These are phyloP conservation scores for Rostrohypoxylon terebratum DNA, from an alignment of 495 filamentous ascomycete genomes.

Conservation along the genomic window DNA sequence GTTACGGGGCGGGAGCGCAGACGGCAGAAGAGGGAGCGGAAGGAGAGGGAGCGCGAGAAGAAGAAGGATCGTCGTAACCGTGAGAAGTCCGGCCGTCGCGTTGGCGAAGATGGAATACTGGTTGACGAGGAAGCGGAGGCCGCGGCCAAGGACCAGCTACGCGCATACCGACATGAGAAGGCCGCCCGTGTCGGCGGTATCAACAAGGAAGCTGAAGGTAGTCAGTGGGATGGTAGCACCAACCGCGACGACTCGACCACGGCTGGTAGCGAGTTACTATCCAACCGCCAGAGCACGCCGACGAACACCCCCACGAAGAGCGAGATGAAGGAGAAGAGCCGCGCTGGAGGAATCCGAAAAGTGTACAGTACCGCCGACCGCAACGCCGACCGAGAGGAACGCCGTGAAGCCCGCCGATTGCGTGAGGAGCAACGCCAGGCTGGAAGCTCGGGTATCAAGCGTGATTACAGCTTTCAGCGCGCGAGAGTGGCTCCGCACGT, in stretches of 20 bases:
- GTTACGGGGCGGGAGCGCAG: constrained; percentile 59
- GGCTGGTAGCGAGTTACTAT: constrained; percentile 65
- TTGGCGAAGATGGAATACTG: constrained; percentile 57
- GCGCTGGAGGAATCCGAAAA: constrained; percentile 63
- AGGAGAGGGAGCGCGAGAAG: constrained; percentile 61
- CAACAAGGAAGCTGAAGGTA: constrained; percentile 80
- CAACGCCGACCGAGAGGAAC: constrained; percentile 55
- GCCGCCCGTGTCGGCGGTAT: constrained; percentile 86
- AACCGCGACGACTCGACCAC: constrained; percentile 64
- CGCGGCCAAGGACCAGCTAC: constrained; percentile 69
- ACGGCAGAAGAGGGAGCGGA: constrained; percentile 62
- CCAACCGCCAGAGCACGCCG: constrained; percentile 63
- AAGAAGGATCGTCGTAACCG: constrained; percentile 56
- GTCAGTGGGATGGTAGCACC: constrained; percentile 72
- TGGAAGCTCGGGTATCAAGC: constrained; percentile 37
- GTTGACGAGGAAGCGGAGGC: constrained; percentile 72
- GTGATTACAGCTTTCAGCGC: constrained; percentile 64
- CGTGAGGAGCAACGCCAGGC: constrained; percentile 53
- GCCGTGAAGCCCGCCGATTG: constrained; percentile 61
- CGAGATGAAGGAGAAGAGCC: constrained; percentile 40
- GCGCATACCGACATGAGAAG: constrained; percentile 85
- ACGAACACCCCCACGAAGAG: constrained; percentile 64
- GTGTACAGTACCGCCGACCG: constrained; percentile 66
- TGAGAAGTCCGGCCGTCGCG: constrained; percentile 58
- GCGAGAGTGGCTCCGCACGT: constrained; percentile 40